A percentile compares a stretch with the other conserved stretches of the same genome.
These are phyloP conservation scores for Croton laevigatus DNA, from an alignment of 441 rosid species.

Conservation along the genomic window DNA sequence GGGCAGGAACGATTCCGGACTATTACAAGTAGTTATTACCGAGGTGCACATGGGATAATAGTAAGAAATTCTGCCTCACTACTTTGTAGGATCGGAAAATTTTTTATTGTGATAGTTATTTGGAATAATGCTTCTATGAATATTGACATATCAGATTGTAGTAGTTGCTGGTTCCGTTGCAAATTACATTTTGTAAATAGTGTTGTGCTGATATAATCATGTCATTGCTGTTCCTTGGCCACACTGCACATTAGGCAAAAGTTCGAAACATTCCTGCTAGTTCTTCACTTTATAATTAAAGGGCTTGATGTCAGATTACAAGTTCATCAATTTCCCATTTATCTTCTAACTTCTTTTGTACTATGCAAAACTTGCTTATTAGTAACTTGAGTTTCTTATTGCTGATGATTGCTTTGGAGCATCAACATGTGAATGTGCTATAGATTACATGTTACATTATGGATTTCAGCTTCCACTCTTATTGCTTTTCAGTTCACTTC, in stretches of 20 bases:
- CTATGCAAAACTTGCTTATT: neutral
- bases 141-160: neutral
- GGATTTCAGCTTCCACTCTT: neutral
- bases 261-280: neutral
- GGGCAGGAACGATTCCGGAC: slow-evolving; percentile 97
- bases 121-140: neutral
- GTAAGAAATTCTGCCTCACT: slow-evolving; percentile 36
- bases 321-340: neutral
- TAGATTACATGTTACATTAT: neutral
- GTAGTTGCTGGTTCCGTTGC: neutral
- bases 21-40: slow-evolving; percentile 91
- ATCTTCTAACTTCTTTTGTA: neutral
- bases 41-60: slow-evolving; percentile 96
- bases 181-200: neutral
- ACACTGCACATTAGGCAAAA: too few relatives aligned
- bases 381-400: neutral
- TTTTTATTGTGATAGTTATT: neutral
- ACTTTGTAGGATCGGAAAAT: neutral
- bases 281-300: neutral
- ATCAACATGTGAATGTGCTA: neutral
- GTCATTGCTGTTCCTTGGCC: neutral
- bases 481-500: neutral
- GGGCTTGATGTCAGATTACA: neutral
- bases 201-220: neutral
- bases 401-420: neutral